Conservation (phyloP, 371 early-diverging fungal genomes). For the Batrachochytrium dendrobatidis region DNA sequence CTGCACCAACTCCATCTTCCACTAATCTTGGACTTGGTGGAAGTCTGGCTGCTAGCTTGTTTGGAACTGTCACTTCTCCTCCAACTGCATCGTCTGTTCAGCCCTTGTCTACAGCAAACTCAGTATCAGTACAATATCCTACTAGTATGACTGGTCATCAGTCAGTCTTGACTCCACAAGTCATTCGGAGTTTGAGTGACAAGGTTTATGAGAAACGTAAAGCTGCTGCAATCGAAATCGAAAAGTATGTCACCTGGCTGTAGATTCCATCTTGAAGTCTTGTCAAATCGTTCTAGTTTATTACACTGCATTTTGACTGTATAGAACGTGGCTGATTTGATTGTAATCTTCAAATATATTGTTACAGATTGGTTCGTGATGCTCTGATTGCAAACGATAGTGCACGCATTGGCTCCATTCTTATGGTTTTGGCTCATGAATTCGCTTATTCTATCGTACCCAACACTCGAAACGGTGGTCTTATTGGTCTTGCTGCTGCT, state of each 20-base stretch:
- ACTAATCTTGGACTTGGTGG: too few species aligned
- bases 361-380: slow-evolving; percentile 60
- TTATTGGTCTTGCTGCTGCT: slow-evolving; percentile 79
- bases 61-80: too few species aligned
- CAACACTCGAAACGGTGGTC: slow-evolving; percentile 82
- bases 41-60: too few species aligned
- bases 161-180: slow-evolving; percentile 17
- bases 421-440: slow-evolving; percentile 60
- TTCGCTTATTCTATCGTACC: slow-evolving; percentile 72
- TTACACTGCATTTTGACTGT: too few species aligned
- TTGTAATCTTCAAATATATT: background rate
- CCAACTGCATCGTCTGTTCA: too few species aligned
- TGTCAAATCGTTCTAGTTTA: too few species aligned
- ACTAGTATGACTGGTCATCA: too few species aligned
- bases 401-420: slow-evolving; percentile 47
- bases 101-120: too few species aligned
- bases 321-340: too few species aligned
- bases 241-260: slow-evolving; percentile 44
- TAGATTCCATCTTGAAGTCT: background rate
- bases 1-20: too few species aligned
- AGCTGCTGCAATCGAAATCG: slow-evolving; percentile 79
- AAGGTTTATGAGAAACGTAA: slow-evolving; percentile 86
- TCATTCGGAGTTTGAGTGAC: slow-evolving; percentile 60
- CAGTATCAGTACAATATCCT: too few species aligned
- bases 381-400: slow-evolving; percentile 41